Evolutionary conservation across 106 monocot genomes (phyloP).

Genomic region (Allium sativum): DNA sequence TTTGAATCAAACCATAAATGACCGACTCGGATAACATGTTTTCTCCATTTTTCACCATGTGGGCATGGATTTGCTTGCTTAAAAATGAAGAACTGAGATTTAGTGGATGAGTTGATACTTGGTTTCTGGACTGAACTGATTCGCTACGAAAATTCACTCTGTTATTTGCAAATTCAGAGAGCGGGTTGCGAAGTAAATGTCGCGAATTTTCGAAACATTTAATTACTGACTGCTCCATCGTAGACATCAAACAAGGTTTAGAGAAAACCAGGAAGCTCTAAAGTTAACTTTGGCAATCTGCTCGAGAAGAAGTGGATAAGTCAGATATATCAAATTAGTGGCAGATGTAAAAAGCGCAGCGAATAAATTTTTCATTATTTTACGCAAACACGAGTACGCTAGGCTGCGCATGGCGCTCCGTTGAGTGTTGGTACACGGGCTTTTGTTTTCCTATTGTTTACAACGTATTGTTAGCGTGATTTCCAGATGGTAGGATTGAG

Average conservation of each 20-base stretch:
- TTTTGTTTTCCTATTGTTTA: no score
- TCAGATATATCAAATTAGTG: neutral
- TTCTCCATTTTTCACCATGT: constrained; percentile 12
- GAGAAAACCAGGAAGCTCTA: neutral
- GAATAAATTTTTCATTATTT: neutral
- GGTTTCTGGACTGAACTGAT: neutral
- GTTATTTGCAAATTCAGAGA: neutral
- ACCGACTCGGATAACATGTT: neutral
- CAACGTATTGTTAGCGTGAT: no score
- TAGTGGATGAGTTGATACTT: neutral
- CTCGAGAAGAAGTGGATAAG: neutral
- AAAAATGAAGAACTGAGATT: constrained; percentile 11
- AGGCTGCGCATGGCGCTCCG: no score
- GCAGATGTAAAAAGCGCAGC: constrained; percentile 34
- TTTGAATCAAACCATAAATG: constrained; percentile 14
- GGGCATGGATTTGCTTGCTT: constrained; percentile 31
- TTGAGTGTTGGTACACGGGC: no score
- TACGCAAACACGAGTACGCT: no score
- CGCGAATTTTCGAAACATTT: neutral
- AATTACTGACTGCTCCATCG: constrained; percentile 4
- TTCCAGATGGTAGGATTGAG: no score
- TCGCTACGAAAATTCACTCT: neutral
- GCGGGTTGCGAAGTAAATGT: neutral
- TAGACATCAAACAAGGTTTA: neutral
- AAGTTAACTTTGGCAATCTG: neutral